A percentile compares a stretch with the other conserved stretches of the same genome.
These are phyloP conservation scores for Sutorius australiensis DNA, from an alignment of 768 basidiomycete species.

Conservation along the genomic window DNA sequence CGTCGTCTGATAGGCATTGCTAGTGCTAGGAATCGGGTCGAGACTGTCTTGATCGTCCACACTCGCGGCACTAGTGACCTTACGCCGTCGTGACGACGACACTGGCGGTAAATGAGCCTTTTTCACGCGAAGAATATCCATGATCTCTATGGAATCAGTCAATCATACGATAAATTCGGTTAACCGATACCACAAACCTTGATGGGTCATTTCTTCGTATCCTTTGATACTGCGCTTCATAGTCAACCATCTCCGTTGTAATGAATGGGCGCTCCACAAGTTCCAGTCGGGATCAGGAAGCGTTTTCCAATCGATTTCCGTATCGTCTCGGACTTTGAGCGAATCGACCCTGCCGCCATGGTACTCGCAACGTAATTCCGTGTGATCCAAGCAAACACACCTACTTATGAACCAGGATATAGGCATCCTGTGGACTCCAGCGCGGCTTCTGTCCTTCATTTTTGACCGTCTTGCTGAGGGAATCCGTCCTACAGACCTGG, in stretches of 20 bases:
- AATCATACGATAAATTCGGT: slow-evolving; percentile 2
- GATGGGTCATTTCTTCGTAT: slow-evolving; percentile 75
- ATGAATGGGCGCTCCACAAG: slow-evolving; percentile 74
- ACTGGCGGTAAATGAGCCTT: slow-evolving; percentile 54
- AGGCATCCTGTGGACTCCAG: slow-evolving; percentile 75
- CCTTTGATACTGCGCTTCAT: slow-evolving; percentile 77
- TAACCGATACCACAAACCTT: slow-evolving; percentile 45
- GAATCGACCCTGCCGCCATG: slow-evolving; percentile 57
- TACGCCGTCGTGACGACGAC: slow-evolving; percentile 42
- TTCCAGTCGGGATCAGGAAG: slow-evolving; percentile 76
- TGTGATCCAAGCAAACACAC: not conserved
- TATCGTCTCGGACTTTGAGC: slow-evolving; percentile 71
- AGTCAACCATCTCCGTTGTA: slow-evolving; percentile 77
- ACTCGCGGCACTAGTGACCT: slow-evolving; percentile 49
- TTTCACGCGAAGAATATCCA: slow-evolving; percentile 75
- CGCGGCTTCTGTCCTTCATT: slow-evolving; percentile 66
- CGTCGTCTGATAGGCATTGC: slow-evolving; percentile 28
- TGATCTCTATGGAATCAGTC: slow-evolving; percentile 52
- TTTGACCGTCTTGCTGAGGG: slow-evolving; percentile 67
- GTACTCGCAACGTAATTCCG: not conserved
- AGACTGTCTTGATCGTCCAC: slow-evolving; percentile 41
- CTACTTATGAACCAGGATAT: slow-evolving; percentile 78
- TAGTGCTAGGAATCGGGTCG: slow-evolving; percentile 14
- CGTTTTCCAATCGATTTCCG: slow-evolving; percentile 82
- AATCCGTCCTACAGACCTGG: slow-evolving; percentile 58